These are phyloP conservation scores for Hordeum pubiflorum DNA, from an alignment of 202 grass and related monocot species.

Conservation along the genomic window DNA sequence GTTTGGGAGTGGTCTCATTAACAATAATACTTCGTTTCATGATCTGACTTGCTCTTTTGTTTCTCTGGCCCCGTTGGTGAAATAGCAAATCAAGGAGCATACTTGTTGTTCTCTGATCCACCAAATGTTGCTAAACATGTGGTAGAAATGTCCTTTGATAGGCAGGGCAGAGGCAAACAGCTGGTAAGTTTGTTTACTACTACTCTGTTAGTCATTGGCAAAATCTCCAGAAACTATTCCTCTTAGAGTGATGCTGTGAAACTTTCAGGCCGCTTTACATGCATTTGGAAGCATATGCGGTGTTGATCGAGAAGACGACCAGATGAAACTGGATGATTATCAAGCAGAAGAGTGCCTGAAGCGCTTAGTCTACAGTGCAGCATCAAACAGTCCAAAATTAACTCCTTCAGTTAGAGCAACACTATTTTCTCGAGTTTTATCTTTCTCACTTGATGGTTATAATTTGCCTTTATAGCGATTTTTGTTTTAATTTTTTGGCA, in stretches of 20 bases:
- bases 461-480: neutral
- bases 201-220: neutral
- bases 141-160: constrained; percentile 54
- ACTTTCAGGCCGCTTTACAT: constrained; percentile 72
- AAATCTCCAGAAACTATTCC: neutral
- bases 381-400: constrained; percentile 71
- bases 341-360: constrained; percentile 59
- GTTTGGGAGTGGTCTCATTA: neutral
- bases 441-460: constrained; percentile 13
- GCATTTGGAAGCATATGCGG: constrained; percentile 90
- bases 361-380: constrained; percentile 52
- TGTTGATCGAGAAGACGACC: constrained; percentile 50
- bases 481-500: constrained; percentile 12
- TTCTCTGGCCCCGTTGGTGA: constrained; percentile 22
- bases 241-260: neutral
- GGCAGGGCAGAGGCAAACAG: constrained; percentile 71
- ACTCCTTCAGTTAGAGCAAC: constrained; percentile 55
- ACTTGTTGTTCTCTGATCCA: constrained; percentile 49
- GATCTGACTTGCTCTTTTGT: constrained; percentile 7
- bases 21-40: constrained; percentile 2
- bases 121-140: constrained; percentile 47
- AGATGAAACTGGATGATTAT: constrained; percentile 40
- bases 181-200: constrained; percentile 44
- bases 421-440: constrained; percentile 17
- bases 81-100: constrained; percentile 71